A percentile compares a stretch with the other conserved stretches of the same genome.
Evolutionary conservation across 768 basidiomycete genomes (phyloP).

Genomic region (Rhizopogon vulgaris): DNA sequence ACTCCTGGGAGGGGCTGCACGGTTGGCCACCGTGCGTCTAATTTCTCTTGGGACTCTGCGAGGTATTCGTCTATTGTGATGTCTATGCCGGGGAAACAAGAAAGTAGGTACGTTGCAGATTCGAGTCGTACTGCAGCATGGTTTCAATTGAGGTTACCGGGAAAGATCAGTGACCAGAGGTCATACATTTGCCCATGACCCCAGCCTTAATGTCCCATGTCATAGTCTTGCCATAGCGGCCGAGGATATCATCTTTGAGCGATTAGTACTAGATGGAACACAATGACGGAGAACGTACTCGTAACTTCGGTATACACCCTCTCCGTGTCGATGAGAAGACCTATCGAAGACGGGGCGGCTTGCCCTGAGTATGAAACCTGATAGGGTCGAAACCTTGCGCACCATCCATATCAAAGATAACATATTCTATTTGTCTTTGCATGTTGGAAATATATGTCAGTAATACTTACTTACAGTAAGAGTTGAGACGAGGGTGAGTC

Average conservation of each 20-base stretch:
- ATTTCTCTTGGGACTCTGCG: slow-evolving; percentile 44
- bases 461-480: too few species aligned
- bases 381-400: slow-evolving; percentile 9
- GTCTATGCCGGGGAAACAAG: slow-evolving; percentile 70
- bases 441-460: background rate
- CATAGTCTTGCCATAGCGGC: slow-evolving; percentile 66
- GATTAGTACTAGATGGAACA: background rate
- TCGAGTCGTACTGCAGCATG: slow-evolving; percentile 51
- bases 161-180: background rate
- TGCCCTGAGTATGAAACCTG: background rate
- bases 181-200: slow-evolving; percentile 77
- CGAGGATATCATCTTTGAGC: slow-evolving; percentile 61
- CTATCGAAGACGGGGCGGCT: slow-evolving; percentile 29
- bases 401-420: slow-evolving; percentile 75
- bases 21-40: slow-evolving; percentile 64
- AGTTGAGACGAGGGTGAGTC: too few species aligned
- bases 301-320: slow-evolving; percentile 72
- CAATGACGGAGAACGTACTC: slow-evolving; percentile 40
- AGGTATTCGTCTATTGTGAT: slow-evolving; percentile 60
- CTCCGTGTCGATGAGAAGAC: slow-evolving; percentile 74
- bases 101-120: slow-evolving; percentile 61
- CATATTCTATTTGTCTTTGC: slow-evolving; percentile 41
- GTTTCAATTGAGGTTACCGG: background rate
- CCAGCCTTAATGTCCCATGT: slow-evolving; percentile 89
- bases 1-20: slow-evolving; percentile 73